Percentiles rank a stretch among this genome's conserved stretches.
These are phyloP conservation scores for Arthrobotrys sphaeroides DNA, from an alignment of 2,329 filamentous ascomycete genomes.

Conservation along the genomic window DNA sequence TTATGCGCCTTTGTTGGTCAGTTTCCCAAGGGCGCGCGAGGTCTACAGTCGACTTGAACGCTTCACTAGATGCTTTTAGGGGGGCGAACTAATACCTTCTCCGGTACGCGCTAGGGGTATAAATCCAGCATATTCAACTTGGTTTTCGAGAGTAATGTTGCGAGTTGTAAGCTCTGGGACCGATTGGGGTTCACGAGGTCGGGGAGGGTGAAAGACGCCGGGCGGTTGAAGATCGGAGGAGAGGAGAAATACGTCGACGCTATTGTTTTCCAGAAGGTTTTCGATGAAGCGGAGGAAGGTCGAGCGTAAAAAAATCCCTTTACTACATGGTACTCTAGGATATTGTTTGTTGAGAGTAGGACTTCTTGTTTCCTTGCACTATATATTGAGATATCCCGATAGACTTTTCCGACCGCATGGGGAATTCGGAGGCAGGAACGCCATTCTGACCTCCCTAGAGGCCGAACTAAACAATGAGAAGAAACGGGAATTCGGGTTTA, in stretches of 20 bases:
- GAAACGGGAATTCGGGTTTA: too few relatives aligned
- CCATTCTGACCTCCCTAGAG: too few relatives aligned
- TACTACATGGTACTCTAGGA: too few relatives aligned
- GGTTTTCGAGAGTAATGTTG: conserved; percentile 78
- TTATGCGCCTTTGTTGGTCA: conserved; percentile 74
- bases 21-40: conserved; percentile 37
- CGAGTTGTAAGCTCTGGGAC: conserved; percentile 77
- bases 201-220: conserved; percentile 70
- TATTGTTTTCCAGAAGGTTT: conserved; percentile 48
- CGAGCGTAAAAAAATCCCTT: too few relatives aligned
- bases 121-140: conserved; percentile 79
- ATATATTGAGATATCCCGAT: too few relatives aligned
- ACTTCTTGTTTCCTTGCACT: too few relatives aligned
- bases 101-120: conserved; percentile 65
- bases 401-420: too few relatives aligned
- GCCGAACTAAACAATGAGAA: too few relatives aligned
- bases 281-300: not conserved
- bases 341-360: too few relatives aligned
- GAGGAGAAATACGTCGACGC: conserved; percentile 67
- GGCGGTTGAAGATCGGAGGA: conserved; percentile 65
- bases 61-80: not conserved
- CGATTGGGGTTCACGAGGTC: conserved; percentile 76
- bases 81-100: not conserved
- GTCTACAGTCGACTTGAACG: not conserved
- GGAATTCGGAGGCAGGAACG: too few relatives aligned